A percentile compares a stretch with the other conserved stretches of the same genome.
Evolutionary conservation across 2,329 filamentous ascomycete species (phyloP).

Genomic region (Acrodontium crateriforme): DNA sequence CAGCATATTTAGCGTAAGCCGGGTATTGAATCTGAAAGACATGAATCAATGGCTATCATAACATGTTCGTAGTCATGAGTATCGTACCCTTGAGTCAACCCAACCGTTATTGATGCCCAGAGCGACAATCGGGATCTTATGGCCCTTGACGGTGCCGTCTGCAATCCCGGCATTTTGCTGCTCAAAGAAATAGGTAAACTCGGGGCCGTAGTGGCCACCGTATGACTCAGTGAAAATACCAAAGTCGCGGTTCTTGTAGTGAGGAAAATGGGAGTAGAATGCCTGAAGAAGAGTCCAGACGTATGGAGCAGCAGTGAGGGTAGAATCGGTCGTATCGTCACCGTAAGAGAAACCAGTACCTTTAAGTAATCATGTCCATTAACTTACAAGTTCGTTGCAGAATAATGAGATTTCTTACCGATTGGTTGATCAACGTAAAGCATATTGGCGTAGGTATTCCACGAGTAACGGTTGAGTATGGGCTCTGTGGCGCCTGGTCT

Average conservation of each 20-base stretch:
- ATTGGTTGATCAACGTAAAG: slow-evolving; percentile 49
- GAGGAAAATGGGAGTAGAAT: slow-evolving; percentile 23
- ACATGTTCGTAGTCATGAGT: slow-evolving; percentile 22
- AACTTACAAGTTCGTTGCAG: no score
- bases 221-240: slow-evolving; percentile 6
- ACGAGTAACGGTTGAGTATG: slow-evolving; percentile 41
- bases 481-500: slow-evolving; percentile 25
- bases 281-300: slow-evolving; percentile 46
- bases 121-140: slow-evolving; percentile 28
- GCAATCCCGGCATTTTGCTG: slow-evolving; percentile 20
- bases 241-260: slow-evolving; percentile 2
- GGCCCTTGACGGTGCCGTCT: slow-evolving; percentile 1
- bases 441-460: slow-evolving; percentile 45
- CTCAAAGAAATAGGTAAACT: slow-evolving; percentile 19
- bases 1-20: neutral
- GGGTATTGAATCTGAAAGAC: neutral
- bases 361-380: no score
- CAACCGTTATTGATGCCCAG: slow-evolving; percentile 46
- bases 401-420: no score
- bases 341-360: slow-evolving; percentile 43
- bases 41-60: slow-evolving; percentile 18
- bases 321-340: slow-evolving; percentile 23
- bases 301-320: slow-evolving; percentile 32
- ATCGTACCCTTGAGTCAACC: slow-evolving; percentile 33
- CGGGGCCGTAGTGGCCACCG: slow-evolving; percentile 14